Evolutionary conservation across 1,139 yeast genomes (phyloP), one percentile per base, ranked within the genome.

Genomic region (Candida sanyaensis): DNA sequence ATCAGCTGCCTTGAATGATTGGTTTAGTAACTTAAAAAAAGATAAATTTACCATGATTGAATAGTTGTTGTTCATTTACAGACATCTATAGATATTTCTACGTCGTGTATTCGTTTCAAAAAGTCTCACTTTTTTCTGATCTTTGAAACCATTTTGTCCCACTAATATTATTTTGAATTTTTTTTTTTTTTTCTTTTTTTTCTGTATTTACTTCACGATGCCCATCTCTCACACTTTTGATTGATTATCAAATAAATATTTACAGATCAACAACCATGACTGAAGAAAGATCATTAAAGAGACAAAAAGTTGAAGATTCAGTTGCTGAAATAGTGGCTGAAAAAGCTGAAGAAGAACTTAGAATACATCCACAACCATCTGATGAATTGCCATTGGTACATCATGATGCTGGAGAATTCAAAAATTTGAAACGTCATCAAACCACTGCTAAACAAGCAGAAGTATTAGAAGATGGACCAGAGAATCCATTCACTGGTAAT

Each of bases 401-500:
- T 39, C 80, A 78, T 54, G 76, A 78, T 58, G 73, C 63, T 28
- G 88, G 87, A 27, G 87, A 82, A 58, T 85, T 87, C 56, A 63
- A 69, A 37, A 74, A 79, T 2, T 60, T 83, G 27, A 62, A 62
- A 28, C 80, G 90, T 52, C 92, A 86, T 61, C 61, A 81, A 43
- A 88, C 98, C 23, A 86, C 95, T 2, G 86, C 93, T 11, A 76
- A 69, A 39, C 84, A 85, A 51, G 97, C 97, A 1, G 71, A 72
- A 48, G 62, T 59, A 31, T 71, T 87, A 42, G 96, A 93, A 67
- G 71, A 78, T 51, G 88, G 85, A 0, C 70, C 74, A 0, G 57
- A 58, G 30, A 93, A 92, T 62, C 95, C 97, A 2, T 92, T 93
- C 70, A 89, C 91, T 1, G 95, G 95, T 8, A 58, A 68, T 12